A percentile compares a stretch with the other conserved stretches of the same genome.
These are phyloP conservation scores for Microcyclospora pomicola DNA, from an alignment of 2,329 filamentous ascomycete species.

Conservation along the genomic window DNA sequence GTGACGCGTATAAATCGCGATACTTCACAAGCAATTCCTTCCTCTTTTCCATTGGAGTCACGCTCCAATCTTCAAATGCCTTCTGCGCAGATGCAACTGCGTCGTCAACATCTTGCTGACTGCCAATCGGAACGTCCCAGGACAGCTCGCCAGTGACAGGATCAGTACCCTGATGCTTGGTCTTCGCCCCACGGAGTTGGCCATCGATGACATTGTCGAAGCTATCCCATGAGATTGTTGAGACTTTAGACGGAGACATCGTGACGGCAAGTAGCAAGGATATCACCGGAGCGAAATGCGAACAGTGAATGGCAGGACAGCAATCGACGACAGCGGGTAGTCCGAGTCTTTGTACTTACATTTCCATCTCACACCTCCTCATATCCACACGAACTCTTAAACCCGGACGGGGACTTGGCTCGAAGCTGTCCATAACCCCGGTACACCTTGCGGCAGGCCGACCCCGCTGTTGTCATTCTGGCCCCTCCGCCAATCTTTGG, in stretches of 20 bases:
- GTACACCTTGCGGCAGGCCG: too few relatives aligned
- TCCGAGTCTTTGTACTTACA: not conserved
- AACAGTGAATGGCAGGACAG: not conserved
- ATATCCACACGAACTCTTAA: not conserved
- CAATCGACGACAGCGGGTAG: not conserved
- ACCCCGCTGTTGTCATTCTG: too few relatives aligned
- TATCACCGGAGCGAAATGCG: not conserved
- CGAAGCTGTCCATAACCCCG: too few relatives aligned
- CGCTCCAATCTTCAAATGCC: slow-evolving; percentile 24
- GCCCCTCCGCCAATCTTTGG: too few relatives aligned
- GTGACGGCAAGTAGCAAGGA: slow-evolving; percentile 6
- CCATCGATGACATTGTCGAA: slow-evolving; percentile 29
- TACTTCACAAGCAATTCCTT: slow-evolving; percentile 24
- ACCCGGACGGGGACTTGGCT: too few relatives aligned
- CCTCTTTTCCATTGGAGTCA: slow-evolving; percentile 21
- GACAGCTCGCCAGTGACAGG: slow-evolving; percentile 24
- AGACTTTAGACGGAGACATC: slow-evolving; percentile 34
- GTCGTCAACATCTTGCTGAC: slow-evolving; percentile 26
- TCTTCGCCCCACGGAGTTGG: slow-evolving; percentile 18
- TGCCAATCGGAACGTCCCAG: slow-evolving; percentile 25
- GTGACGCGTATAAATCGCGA: slow-evolving; percentile 19
- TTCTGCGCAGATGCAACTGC: slow-evolving; percentile 23
- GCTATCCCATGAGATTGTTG: slow-evolving; percentile 23
- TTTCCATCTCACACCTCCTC: not conserved
- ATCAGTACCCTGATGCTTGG: slow-evolving; percentile 22